Evolutionary conservation across 208 protist species (phyloP).

Genomic region (Wallacemonas sp.): DNA sequence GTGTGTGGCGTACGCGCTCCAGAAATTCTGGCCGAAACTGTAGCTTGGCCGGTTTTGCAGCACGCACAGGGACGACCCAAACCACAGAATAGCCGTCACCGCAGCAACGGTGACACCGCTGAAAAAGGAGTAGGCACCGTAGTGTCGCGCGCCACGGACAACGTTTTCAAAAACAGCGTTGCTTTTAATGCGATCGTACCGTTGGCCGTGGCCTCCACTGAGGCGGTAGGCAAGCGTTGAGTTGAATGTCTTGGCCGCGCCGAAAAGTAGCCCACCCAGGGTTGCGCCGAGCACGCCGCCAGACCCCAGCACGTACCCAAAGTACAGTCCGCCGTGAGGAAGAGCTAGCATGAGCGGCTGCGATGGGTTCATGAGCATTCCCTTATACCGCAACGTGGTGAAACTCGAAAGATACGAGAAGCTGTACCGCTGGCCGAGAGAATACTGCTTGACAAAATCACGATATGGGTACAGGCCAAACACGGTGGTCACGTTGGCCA

Average conservation of each 20-base stretch:
- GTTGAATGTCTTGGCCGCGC: slow-evolving; percentile 64
- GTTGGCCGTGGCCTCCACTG: slow-evolving; percentile 41
- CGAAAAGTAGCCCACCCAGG: slow-evolving; percentile 59
- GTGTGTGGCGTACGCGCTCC: slow-evolving; percentile 73
- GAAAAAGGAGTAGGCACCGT: slow-evolving; percentile 80
- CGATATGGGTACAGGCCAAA: slow-evolving; percentile 86
- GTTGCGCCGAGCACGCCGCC: slow-evolving; percentile 58
- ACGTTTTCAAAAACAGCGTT: slow-evolving; percentile 70
- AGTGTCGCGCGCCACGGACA: slow-evolving; percentile 49
- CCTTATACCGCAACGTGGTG: slow-evolving; percentile 65
- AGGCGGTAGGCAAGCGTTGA: slow-evolving; percentile 68
- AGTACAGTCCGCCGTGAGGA: slow-evolving; percentile 70
- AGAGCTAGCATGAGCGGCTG: slow-evolving; percentile 79
- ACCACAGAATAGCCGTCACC: slow-evolving; percentile 68
- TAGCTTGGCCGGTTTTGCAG: slow-evolving; percentile 49
- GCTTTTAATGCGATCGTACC: slow-evolving; percentile 41
- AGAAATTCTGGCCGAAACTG: slow-evolving; percentile 58
- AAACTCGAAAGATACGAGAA: slow-evolving; percentile 46
- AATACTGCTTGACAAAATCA: slow-evolving; percentile 76
- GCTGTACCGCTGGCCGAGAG: slow-evolving; percentile 17
- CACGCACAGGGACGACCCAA: slow-evolving; percentile 64
- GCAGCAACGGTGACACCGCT: slow-evolving; percentile 54
- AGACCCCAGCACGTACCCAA: slow-evolving; percentile 62
- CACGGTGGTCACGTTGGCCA: slow-evolving; percentile 52
- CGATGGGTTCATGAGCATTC: slow-evolving; percentile 76